Evolutionary conservation across 2,329 filamentous ascomycete genomes (phyloP), one percentile per base, ranked within the genome.

Genomic region (Thielaviopsis punctulata): DNA sequence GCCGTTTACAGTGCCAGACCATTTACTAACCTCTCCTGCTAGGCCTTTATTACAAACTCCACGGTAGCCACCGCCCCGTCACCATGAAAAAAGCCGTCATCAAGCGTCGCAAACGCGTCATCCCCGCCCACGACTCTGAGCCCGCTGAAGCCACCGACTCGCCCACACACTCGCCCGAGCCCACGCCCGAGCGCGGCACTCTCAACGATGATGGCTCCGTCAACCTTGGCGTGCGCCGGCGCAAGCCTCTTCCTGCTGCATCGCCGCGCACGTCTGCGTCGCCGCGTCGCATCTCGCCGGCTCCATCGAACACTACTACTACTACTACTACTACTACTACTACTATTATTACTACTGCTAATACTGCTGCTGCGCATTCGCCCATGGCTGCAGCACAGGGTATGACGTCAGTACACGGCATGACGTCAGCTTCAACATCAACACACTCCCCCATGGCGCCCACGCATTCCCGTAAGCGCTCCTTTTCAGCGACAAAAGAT

Each of bases 31-130:
- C n/a, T 30, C 19, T 18, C 19, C n/a, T 13, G 23, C 3, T 58
- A 95, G 88, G 90, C 4, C 71, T 98, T 2, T 98, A 98, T 65
- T 88, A 93, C 69, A 96, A 96, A 66, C 79, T 98, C 2, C 92
- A 98, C 63, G 89, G 89, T 52, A 81, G 88, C 25, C 90, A 95
- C 65, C 78, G 92, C 43, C 92, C 92, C 0, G 86, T 92, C 4
- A 87, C 87, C n/a, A 96, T 98, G 92, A 98, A 96, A 67, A 96
- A 95, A 66, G 84, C 87, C 2, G 85, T 94, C 23, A 98, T 98
- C 65, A 96, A 98, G 67, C 79, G 92, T 56, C 77, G 92, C 56
- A 96, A 96, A 72, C 82, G 92, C 54, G 88, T 96, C 5, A 89
- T 96, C 44, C 89, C 90, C 18, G 87, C 85, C 18, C 69, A 75